Conservation (phyloP, 2,329 filamentous ascomycete species). For the Mycogone perniciosa region DNA sequence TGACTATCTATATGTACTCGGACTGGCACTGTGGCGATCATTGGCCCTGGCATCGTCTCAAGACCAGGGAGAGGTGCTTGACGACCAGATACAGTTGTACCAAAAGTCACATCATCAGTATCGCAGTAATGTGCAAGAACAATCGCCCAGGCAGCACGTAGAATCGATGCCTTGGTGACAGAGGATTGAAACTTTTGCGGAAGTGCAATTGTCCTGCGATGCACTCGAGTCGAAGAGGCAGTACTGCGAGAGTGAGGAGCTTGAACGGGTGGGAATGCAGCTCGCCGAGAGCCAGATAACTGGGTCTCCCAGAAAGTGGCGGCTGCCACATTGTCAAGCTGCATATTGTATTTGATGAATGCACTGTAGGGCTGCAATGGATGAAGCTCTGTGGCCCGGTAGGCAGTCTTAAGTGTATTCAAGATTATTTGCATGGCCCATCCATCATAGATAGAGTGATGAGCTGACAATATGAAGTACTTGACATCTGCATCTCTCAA, state of each 20-base stretch:
- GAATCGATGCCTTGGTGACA: slow-evolving; percentile 11
- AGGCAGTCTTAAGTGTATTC: neutral
- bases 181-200: neutral
- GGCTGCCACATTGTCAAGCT: slow-evolving; percentile 3
- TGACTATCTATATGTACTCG: slow-evolving; percentile 8
- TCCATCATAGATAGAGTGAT: slow-evolving; percentile 7
- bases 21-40: slow-evolving; percentile 13
- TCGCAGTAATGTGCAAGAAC: slow-evolving; percentile 13
- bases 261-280: slow-evolving; percentile 4
- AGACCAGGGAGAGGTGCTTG: slow-evolving; percentile 12
- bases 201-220: neutral
- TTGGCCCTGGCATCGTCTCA: slow-evolving; percentile 12
- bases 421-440: slow-evolving; percentile 5
- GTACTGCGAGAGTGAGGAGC: neutral
- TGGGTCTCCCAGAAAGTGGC: slow-evolving; percentile 12
- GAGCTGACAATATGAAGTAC: slow-evolving; percentile 1
- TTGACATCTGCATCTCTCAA: neutral
- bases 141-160: slow-evolving; percentile 19
- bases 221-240: neutral
- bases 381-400: slow-evolving; percentile 16
- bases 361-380: slow-evolving; percentile 22
- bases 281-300: slow-evolving; percentile 6
- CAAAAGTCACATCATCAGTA: slow-evolving; percentile 16
- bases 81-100: slow-evolving; percentile 16
- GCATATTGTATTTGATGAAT: neutral